Conservation (phyloP, 306 rosid genomes). For the Glycine tomentella region DNA sequence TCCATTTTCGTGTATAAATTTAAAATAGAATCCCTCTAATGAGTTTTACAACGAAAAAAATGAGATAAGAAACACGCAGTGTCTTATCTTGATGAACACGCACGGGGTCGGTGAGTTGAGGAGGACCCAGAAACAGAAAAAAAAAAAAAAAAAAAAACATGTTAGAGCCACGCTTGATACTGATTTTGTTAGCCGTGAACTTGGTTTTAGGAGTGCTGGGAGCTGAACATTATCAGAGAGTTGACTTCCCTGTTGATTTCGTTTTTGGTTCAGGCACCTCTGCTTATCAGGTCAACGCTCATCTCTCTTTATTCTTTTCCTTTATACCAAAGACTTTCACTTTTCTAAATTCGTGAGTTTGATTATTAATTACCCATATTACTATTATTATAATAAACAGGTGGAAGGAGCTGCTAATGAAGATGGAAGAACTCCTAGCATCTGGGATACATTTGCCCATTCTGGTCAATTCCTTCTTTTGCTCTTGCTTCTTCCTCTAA, state of each 20-base stretch:
- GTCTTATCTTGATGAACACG: too few species aligned
- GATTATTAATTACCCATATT: too few species aligned
- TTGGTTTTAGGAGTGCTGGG: conserved; percentile 17
- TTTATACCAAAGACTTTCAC: too few species aligned
- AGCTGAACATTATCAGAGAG: conserved; percentile 46
- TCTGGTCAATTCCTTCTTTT: conserved; percentile 42
- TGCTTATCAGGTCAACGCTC: conserved; percentile 64
- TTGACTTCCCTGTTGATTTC: conserved; percentile 69
- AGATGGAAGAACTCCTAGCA: conserved; percentile 81
- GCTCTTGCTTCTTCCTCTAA: background rate
- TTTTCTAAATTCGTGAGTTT: too few species aligned
- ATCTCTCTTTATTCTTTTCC: background rate
- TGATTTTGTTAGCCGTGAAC: background rate
- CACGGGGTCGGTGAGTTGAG: too few species aligned
- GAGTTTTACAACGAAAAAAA: too few species aligned
- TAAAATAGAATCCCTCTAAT: too few species aligned
- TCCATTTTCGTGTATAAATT: too few species aligned
- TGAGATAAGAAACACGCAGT: too few species aligned
- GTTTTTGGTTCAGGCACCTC: conserved; percentile 72
- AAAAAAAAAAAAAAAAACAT: background rate
- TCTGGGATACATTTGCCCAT: conserved; percentile 70
- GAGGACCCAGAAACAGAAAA: too few species aligned
- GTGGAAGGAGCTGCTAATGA: conserved; percentile 76
- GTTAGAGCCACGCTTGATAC: background rate
- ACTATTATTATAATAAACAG: conserved; percentile 13